Evolutionary conservation across 2,329 filamentous ascomycete genomes (phyloP).

Genomic region (Trichoderma hamatum): DNA sequence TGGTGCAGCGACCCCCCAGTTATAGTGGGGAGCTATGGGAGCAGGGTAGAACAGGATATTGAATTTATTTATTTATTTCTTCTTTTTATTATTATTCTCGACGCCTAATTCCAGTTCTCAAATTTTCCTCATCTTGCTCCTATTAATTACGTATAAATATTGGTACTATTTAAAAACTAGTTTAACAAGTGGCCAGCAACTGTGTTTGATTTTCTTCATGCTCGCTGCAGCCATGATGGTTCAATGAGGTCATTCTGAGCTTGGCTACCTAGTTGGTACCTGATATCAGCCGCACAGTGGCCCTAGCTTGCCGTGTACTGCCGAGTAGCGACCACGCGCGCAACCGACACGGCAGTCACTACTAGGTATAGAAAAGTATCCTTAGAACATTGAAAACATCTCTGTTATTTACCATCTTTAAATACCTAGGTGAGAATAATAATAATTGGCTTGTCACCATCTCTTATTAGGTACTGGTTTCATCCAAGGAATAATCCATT

Average conservation of each 20-base stretch:
- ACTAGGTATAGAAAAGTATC: too few species aligned
- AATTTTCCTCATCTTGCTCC: not conserved
- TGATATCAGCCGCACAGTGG: not conserved
- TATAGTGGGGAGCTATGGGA: not conserved
- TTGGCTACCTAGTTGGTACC: constrained; percentile 1
- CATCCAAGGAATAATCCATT: too few species aligned
- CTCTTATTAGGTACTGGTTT: too few species aligned
- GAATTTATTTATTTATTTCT: not conserved
- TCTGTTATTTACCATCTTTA: too few species aligned
- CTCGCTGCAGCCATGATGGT: not conserved
- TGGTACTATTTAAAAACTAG: not conserved
- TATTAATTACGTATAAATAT: not conserved
- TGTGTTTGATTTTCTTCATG: not conserved
- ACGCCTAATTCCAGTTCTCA: not conserved
- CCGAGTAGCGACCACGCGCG: not conserved
- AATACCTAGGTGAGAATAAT: too few species aligned
- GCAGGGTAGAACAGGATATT: not conserved
- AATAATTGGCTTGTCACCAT: too few species aligned
- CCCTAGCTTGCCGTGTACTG: not conserved
- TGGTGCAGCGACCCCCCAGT: not conserved
- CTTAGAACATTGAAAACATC: too few species aligned
- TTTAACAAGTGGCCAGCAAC: not conserved
- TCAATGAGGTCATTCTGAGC: not conserved
- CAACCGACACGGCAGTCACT: not conserved
- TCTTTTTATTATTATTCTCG: not conserved